Conservation (phyloP, 1,284 basidiomycete genomes). For the Fomes fomentarius region DNA sequence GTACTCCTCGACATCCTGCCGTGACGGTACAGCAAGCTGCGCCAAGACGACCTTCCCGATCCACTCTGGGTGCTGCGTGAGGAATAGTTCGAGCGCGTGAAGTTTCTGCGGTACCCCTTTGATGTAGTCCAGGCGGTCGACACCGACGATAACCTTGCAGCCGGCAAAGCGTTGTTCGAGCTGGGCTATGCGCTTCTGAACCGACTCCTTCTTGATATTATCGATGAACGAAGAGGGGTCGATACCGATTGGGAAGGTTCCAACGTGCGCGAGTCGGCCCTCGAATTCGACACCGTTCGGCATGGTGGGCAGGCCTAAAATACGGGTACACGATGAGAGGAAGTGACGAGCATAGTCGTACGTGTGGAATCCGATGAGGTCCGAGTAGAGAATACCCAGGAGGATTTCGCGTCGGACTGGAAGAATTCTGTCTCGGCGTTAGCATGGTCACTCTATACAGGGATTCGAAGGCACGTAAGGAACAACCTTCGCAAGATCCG, state of each 20-base stretch:
- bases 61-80: constrained; percentile 98
- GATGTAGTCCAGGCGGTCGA: constrained; percentile 98
- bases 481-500: constrained; percentile 9
- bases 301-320: constrained; percentile 95
- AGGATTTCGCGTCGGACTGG: constrained; percentile 97
- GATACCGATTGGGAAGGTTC: constrained; percentile 98
- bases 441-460: neutral
- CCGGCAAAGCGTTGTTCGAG: constrained; percentile 91
- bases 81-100: constrained; percentile 95
- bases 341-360: constrained; percentile 99
- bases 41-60: constrained; percentile 98
- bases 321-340: constrained; percentile 96
- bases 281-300: constrained; percentile 98
- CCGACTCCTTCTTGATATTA: constrained; percentile 79
- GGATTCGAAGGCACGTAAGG: constrained; percentile 1
- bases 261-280: constrained; percentile 93
- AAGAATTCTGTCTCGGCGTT: constrained; percentile 67
- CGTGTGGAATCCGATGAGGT: constrained; percentile 98
- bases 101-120: constrained; percentile 99
- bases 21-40: constrained; percentile 95
- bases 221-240: constrained; percentile 93
- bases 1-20: constrained; percentile 99
- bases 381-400: constrained; percentile 93
- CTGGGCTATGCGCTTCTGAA: constrained; percentile 79
- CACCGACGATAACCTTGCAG: constrained; percentile 97